A percentile compares a stretch with the other conserved stretches of the same genome.
Evolutionary conservation across 2,329 filamentous ascomycete genomes (phyloP).

Genomic region (Nothopassalora personata): DNA sequence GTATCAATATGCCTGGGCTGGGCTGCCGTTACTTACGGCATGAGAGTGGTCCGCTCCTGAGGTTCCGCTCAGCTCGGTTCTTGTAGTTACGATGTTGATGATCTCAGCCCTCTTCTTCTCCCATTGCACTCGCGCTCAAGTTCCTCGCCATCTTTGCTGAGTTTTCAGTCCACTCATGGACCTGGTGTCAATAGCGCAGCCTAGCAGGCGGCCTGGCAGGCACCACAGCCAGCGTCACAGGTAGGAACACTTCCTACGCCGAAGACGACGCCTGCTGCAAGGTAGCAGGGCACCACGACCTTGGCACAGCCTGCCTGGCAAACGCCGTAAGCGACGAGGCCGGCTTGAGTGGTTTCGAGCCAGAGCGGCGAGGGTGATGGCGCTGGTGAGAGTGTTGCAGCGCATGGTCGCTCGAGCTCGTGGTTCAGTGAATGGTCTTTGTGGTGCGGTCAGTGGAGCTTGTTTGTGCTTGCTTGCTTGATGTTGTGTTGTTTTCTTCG

Average conservation of each 20-base stretch:
- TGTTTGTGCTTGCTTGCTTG: not conserved
- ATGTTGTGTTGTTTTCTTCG: too few species aligned
- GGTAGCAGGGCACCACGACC: constrained; percentile 45
- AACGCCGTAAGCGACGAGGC: constrained; percentile 39
- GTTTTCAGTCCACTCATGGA: not conserved
- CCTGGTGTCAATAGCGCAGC: not conserved
- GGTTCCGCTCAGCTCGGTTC: not conserved
- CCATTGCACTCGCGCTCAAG: not conserved
- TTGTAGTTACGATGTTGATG: not conserved
- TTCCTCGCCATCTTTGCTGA: not conserved
- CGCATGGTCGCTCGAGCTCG: not conserved
- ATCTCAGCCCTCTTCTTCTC: not conserved
- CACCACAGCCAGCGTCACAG: constrained; percentile 45
- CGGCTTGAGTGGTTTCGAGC: constrained; percentile 7
- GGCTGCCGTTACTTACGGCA: not conserved
- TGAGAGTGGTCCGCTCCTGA: not conserved
- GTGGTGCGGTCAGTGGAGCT: not conserved
- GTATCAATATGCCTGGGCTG: not conserved
- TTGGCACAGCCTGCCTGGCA: constrained; percentile 46
- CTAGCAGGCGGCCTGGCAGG: constrained; percentile 43
- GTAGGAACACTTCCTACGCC: constrained; percentile 39
- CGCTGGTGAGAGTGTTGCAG: not conserved
- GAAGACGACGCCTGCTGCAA: constrained; percentile 40
- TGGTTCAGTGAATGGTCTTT: not conserved
- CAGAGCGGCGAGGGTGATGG: not conserved